A percentile compares a stretch with the other conserved stretches of the same genome.
These are phyloP conservation scores for Amanita inopinata DNA, from an alignment of 768 basidiomycete species.

Conservation along the genomic window DNA sequence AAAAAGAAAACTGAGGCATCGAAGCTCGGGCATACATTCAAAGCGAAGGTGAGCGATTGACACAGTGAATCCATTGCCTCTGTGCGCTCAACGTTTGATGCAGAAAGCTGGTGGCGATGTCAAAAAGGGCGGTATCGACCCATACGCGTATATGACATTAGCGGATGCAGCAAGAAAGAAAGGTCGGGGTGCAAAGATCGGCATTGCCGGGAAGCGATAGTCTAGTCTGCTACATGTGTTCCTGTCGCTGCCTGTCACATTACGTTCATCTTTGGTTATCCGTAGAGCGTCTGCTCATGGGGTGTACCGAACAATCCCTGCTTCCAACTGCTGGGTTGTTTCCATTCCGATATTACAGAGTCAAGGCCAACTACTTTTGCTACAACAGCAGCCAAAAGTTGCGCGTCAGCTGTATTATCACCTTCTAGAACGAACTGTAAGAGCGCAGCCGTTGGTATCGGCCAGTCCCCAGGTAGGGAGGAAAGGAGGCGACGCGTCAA, in stretches of 20 bases:
- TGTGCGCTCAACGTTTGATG: constrained; percentile 11
- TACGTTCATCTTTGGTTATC: constrained; percentile 23
- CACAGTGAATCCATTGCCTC: constrained; percentile 2
- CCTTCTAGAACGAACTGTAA: constrained; percentile 77
- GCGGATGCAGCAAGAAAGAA: constrained; percentile 73
- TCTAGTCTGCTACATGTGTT: constrained; percentile 8
- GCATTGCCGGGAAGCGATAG: constrained; percentile 57
- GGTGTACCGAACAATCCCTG: constrained; percentile 62
- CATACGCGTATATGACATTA: constrained; percentile 86
- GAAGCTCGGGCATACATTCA: constrained; percentile 80
- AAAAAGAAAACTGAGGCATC: constrained; percentile 36
- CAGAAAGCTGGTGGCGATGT: constrained; percentile 95
- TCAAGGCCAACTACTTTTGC: constrained; percentile 37
- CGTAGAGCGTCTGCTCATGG: constrained; percentile 65
- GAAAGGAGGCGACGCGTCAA: constrained; percentile 57
- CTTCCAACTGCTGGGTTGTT: constrained; percentile 58
- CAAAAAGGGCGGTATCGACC: constrained; percentile 79
- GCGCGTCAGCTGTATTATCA: constrained; percentile 70
- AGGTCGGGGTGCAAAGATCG: constrained; percentile 29
- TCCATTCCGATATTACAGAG: constrained; percentile 34
- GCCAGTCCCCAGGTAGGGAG: constrained; percentile 40
- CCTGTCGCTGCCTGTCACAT: constrained; percentile 8
- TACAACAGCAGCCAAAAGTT: constrained; percentile 44
- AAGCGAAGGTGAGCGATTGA: constrained; percentile 77
- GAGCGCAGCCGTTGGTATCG: constrained; percentile 46